These are phyloP conservation scores for Fusarium chaquense DNA, from an alignment of 2,329 filamentous ascomycete species.

Conservation along the genomic window DNA sequence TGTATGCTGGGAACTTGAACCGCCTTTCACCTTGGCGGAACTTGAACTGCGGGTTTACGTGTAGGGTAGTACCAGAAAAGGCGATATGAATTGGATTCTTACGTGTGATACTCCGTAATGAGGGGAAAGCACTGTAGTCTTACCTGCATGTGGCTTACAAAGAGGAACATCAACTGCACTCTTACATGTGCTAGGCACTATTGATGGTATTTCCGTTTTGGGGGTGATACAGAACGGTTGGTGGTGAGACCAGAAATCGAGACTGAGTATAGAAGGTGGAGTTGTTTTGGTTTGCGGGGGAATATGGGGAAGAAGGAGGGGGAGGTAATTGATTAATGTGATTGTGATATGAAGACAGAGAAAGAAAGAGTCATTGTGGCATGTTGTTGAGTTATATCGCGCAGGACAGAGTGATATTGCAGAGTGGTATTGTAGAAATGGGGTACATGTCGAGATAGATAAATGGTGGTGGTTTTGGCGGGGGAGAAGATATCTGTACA, in stretches of 20 bases:
- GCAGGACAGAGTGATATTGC: slow-evolving; percentile 11
- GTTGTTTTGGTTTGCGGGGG: slow-evolving; percentile 34
- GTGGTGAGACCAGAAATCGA: slow-evolving; percentile 24
- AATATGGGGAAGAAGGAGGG: slow-evolving; percentile 29
- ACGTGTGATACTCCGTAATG: not conserved
- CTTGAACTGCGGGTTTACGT: not conserved
- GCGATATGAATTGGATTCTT: not conserved
- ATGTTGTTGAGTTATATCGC: slow-evolving; percentile 28
- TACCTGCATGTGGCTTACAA: not conserved
- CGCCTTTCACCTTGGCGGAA: not conserved
- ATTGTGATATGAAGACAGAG: not conserved
- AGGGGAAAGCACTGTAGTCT: not conserved
- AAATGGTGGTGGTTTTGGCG: slow-evolving; percentile 1
- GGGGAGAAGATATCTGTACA: slow-evolving; percentile 4
- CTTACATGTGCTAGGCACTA: slow-evolving; percentile 16
- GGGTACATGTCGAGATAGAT: not conserved
- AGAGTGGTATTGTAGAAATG: not conserved
- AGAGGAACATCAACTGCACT: not conserved
- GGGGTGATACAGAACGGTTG: slow-evolving; percentile 18
- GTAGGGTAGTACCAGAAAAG: not conserved
- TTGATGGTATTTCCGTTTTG: slow-evolving; percentile 5
- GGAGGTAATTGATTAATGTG: not conserved
- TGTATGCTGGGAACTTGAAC: not conserved
- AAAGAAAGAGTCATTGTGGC: slow-evolving; percentile 3
- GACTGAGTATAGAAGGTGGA: slow-evolving; percentile 7